These are phyloP conservation scores for Aureobasidium sp. DNA, from an alignment of 2,329 filamentous ascomycete species.

Conservation along the genomic window DNA sequence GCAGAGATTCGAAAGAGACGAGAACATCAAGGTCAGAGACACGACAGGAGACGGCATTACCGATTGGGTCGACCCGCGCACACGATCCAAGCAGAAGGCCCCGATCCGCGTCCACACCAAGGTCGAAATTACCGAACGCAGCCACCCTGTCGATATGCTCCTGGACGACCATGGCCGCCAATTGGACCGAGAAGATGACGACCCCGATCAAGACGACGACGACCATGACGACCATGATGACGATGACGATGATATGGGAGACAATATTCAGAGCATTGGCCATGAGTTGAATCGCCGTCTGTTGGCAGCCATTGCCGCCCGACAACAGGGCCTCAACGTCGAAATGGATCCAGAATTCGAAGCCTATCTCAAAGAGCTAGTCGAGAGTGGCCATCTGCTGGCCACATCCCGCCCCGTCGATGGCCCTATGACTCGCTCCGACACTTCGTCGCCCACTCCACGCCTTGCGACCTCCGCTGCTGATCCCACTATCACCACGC, in stretches of 20 bases:
- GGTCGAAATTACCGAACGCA: slow-evolving; percentile 7
- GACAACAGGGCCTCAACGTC: slow-evolving; percentile 25
- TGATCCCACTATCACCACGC: neutral
- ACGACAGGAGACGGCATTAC: slow-evolving; percentile 63
- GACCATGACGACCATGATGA: slow-evolving; percentile 20
- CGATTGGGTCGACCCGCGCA: slow-evolving; percentile 50
- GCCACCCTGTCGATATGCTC: slow-evolving; percentile 1
- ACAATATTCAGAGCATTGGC: neutral
- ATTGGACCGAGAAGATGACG: slow-evolving; percentile 16
- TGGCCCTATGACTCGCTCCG: slow-evolving; percentile 5
- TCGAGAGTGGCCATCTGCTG: slow-evolving; percentile 24
- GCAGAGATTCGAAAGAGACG: slow-evolving; percentile 70
- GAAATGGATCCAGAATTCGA: slow-evolving; percentile 29
- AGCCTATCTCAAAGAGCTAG: slow-evolving; percentile 30
- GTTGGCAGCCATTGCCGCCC: slow-evolving; percentile 21
- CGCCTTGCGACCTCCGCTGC: neutral
- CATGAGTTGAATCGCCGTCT: slow-evolving; percentile 15
- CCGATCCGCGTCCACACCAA: slow-evolving; percentile 10
- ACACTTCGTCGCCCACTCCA: neutral
- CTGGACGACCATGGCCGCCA: neutral
- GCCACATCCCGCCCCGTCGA: slow-evolving; percentile 12
- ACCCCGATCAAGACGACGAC: slow-evolving; percentile 16
- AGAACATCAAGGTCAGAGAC: slow-evolving; percentile 62
- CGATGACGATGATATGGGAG: slow-evolving; percentile 16
- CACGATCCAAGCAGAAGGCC: slow-evolving; percentile 22